phyloP scores from a whole-genome alignment of 352 stramenopile species.

The Phytophthora capsici region DNA sequence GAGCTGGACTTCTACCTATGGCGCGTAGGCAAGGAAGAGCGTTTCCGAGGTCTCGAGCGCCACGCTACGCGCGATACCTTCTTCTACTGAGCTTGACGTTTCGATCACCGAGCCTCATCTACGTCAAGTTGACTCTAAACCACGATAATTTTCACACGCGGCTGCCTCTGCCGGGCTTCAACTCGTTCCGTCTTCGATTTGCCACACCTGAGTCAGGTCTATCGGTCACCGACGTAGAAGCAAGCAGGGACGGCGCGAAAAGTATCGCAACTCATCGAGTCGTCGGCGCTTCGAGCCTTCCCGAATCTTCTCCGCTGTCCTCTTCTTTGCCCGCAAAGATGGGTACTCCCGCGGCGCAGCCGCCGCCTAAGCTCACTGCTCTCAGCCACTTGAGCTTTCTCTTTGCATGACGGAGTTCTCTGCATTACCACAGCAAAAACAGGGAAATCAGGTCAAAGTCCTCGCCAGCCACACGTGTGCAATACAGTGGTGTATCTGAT shows the following conservation, averaged over 20 bases:
- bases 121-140: slow-evolving; percentile 3
- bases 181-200: slow-evolving; percentile 23
- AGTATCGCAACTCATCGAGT: slow-evolving; percentile 26
- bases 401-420: slow-evolving; percentile 9
- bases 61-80: slow-evolving; percentile 77
- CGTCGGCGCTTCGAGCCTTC: slow-evolving; percentile 8
- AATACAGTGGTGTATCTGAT: slow-evolving; percentile 29
- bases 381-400: slow-evolving; percentile 29
- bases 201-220: not conserved
- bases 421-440: slow-evolving; percentile 4
- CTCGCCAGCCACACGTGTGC: slow-evolving; percentile 14
- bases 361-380: slow-evolving; percentile 1
- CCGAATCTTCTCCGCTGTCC: slow-evolving; percentile 17
- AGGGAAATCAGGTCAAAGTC: slow-evolving; percentile 21
- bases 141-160: slow-evolving; percentile 31
- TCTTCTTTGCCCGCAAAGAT: slow-evolving; percentile 32
- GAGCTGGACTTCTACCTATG: slow-evolving; percentile 79
- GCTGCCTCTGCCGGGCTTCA: slow-evolving; percentile 34
- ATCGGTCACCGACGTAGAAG: not conserved
- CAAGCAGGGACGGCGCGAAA: slow-evolving; percentile 27
- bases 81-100: slow-evolving; percentile 53
- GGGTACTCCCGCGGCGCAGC: slow-evolving; percentile 22
- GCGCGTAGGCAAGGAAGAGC: slow-evolving; percentile 78
- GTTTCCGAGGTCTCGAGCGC: slow-evolving; percentile 69
- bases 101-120: slow-evolving; percentile 6